A percentile compares a stretch with the other conserved stretches of the same genome.
These are phyloP conservation scores for Fusarium dlaminii DNA, from an alignment of 2,329 filamentous ascomycete genomes.

Conservation along the genomic window DNA sequence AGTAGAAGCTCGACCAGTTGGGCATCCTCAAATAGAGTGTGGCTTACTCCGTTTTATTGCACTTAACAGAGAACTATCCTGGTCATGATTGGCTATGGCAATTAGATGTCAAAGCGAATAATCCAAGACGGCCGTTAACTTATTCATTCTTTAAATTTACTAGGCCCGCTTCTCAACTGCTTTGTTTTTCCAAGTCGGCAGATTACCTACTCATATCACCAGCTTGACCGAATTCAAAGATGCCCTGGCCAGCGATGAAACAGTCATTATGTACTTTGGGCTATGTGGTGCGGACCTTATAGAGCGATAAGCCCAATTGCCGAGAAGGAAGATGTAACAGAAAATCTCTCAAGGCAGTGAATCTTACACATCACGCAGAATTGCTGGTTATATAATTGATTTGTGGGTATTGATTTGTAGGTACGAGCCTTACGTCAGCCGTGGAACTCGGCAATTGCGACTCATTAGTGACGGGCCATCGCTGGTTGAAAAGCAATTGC, in stretches of 20 bases:
- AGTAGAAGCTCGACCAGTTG: no score
- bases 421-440: background rate
- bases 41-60: no score
- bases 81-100: no score
- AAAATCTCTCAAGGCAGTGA: background rate
- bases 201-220: background rate
- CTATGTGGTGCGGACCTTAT: no score
- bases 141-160: no score
- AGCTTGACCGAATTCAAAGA: background rate
- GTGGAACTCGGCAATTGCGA: background rate
- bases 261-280: background rate
- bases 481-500: background rate
- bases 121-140: no score
- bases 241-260: accelerated
- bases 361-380: accelerated
- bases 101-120: no score
- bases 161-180: no score
- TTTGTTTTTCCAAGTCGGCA: no score
- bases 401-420: background rate
- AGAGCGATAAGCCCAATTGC: background rate
- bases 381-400: background rate
- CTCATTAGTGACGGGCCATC: background rate
- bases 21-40: no score
- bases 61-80: no score
- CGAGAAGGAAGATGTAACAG: background rate